Evolutionary conservation across 2,329 filamentous ascomycete species (phyloP), one percentile per base, ranked within the genome.

Genomic region (Epichloe uncinata): DNA sequence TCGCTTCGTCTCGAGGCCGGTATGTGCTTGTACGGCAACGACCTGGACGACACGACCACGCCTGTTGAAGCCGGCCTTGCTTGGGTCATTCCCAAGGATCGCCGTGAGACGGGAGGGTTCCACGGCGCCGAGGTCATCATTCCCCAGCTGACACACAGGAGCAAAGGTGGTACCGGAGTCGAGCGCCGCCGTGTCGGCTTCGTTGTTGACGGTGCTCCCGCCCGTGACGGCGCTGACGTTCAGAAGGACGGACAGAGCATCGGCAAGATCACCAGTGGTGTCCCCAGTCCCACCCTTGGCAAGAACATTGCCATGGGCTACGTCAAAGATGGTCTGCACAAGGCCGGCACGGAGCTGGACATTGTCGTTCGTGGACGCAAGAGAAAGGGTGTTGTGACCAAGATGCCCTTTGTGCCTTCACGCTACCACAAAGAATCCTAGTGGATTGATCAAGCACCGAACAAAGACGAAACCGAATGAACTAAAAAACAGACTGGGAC

Each of bases 21-120:
- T 53, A 95, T 98, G 91, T 98, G 93, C 68, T 77, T 98, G n/a
- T 98, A 98, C 70, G 93, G 93, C n/a, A 88, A 97, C 69, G 93
- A 98, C 66, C 78, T 98, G 37, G 82, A 94, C 64, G 91, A 95
- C 63, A 66, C 67, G n/a, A 80, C 74, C 16, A 80, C 77, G 15
- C 77, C 77, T 15, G 74, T 76, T 55, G 78, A 81, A 66, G 78
- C 68, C 34, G 72, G 66, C 13, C 72, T 81, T 34, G 63, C 66
- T 56, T 98, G 93, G 91, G 79, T 96, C 61, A 82, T 98, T 53
- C 83, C 85, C 55, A 89, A 88, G 63, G 79, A 84, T 50, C 81
- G 91, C 16, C 83, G 77, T 20, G 69, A 69, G 38, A 62, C 70
- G 4, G 82, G 83, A 12, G 81, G 81, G n/a, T 98, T 95, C 74